Evolutionary conservation across 768 basidiomycete genomes (phyloP).

Genomic region (Xerocomus spinulosus): DNA sequence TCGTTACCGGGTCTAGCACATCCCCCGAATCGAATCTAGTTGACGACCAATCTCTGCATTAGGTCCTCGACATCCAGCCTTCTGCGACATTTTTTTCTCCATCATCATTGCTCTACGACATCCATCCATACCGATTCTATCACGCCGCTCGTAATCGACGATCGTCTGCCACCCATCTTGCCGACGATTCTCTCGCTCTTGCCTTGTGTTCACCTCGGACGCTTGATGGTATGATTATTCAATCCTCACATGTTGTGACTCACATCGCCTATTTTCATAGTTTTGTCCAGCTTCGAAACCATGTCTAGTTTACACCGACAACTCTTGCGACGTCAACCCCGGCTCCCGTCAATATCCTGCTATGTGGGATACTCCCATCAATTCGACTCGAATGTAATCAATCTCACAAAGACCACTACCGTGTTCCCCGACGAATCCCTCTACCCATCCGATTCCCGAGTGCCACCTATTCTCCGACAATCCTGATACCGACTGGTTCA

Average conservation of each 20-base stretch:
- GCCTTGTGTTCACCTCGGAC: neutral
- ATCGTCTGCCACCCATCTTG: neutral
- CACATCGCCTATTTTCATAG: neutral
- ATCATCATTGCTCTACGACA: neutral
- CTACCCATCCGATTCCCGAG: neutral
- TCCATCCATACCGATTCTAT: neutral
- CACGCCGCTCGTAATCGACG: neutral
- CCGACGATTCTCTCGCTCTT: neutral
- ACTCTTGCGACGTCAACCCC: neutral
- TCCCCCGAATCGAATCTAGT: neutral
- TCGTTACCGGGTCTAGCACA: neutral
- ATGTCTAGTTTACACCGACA: neutral
- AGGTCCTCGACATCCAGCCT: too few relatives aligned
- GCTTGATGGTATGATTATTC: neutral
- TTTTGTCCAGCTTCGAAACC: neutral
- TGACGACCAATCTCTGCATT: too few relatives aligned
- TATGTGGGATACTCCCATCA: neutral
- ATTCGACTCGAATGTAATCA: neutral
- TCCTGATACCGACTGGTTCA: too few relatives aligned
- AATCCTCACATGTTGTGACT: neutral
- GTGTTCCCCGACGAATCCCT: constrained; percentile 1
- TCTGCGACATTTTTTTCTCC: too few relatives aligned
- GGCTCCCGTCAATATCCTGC: neutral
- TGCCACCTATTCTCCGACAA: too few relatives aligned
- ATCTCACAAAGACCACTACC: neutral